Base-by-base conservation (phyloP, 1,139 yeast species). In the Yamadazyma siamensis region DNA sequence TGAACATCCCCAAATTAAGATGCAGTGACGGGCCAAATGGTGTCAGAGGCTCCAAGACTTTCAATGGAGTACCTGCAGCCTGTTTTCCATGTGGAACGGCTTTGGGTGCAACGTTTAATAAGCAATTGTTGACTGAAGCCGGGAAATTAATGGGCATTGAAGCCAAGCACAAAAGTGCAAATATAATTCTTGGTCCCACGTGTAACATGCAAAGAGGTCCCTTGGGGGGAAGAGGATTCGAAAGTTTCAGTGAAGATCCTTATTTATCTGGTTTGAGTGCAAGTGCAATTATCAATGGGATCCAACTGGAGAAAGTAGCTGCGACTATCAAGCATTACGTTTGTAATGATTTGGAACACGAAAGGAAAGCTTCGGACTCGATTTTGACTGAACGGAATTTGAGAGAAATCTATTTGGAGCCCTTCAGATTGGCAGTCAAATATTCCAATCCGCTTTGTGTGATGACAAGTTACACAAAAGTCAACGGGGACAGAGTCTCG, bases 321-420 rank as follows among this genome's bases (percentile, higher is more conserved):
- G 80, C 82, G 5, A 69, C 80, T 15, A 62, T 76, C 40, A 77
- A 77, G 54, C 82, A 77, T 50, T 77, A 52, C 51, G 77, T 75
- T 19, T 70, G 79, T 49, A 77, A 77, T 43, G 84, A 78, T 48
- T 64, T 70, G 43, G 85, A 78, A 46, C 67, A 75, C 39, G 75
- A 75, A 43, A 58, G 84, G 33, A 63, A 61, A 35, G 60, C 70
- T 1, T 61, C 71, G 20, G 68, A 75, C 46, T 63, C 73, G 1
- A 49, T 66, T 21, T 56, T 77, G 27, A 63, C 79, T 4, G 75
- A 69, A 41, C 60, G 84, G 40, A 83, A 83, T 3, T 56, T 77
- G 39, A 63, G 83, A 49, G 85, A 77, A 39, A 57, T 77, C 34
- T 78, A 78, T 49, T 59, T 78, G 44, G 66, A 72, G 46, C 83